Conservation (phyloP, 1,139 yeast species). For the Saccharomyces hybrid region DNA sequence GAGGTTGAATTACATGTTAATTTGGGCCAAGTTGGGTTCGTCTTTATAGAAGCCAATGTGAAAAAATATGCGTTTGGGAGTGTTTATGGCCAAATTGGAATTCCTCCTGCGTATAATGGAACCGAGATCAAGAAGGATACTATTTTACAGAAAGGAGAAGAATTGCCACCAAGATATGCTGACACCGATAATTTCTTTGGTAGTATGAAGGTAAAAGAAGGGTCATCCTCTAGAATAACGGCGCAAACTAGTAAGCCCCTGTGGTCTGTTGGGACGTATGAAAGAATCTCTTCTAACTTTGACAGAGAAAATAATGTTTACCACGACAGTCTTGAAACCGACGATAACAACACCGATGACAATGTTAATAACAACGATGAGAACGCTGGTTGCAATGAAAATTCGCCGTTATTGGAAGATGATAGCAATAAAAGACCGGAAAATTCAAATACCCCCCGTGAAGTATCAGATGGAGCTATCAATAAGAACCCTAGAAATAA, state of each 20-base stretch:
- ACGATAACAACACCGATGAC: slow-evolving; percentile 5
- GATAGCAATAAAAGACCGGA: not conserved
- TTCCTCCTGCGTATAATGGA: slow-evolving; percentile 66
- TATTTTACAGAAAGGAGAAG: slow-evolving; percentile 65
- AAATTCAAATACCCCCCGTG: slow-evolving; percentile 1
- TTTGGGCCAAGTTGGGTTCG: slow-evolving; percentile 86
- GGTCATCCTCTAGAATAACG: slow-evolving; percentile 5
- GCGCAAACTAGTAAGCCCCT: not conserved
- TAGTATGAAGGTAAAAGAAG: slow-evolving; percentile 11
- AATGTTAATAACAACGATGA: slow-evolving; percentile 5
- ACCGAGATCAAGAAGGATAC: slow-evolving; percentile 46
- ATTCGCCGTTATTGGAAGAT: not conserved
- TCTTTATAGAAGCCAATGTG: slow-evolving; percentile 86
- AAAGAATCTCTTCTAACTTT: slow-evolving; percentile 19
- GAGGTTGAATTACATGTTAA: slow-evolving; percentile 60
- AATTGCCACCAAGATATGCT: slow-evolving; percentile 58
- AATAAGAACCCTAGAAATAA: not conserved
- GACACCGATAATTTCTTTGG: slow-evolving; percentile 48
- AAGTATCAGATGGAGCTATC: not conserved
- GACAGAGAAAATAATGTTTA: slow-evolving; percentile 16
- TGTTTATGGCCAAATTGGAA: slow-evolving; percentile 60
- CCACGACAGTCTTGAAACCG: slow-evolving; percentile 3
- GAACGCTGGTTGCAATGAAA: not conserved
- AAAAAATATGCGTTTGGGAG: slow-evolving; percentile 89
- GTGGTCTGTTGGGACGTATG: slow-evolving; percentile 11